Evolutionary conservation across 129 eudicot species (phyloP).

Genomic region (Chrysanthemum makinoi): DNA sequence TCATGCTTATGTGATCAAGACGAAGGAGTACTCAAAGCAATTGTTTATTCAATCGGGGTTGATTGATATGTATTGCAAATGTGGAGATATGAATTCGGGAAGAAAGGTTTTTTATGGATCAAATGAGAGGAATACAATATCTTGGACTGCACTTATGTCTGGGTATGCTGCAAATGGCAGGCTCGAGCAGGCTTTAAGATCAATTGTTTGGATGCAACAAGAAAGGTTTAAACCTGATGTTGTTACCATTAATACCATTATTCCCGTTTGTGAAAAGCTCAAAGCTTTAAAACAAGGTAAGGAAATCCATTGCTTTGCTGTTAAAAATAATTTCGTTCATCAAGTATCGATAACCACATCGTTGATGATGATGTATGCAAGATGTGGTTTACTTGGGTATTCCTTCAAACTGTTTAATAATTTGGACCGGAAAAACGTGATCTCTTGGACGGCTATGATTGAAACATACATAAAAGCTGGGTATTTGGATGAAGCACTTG

Average conservation of each 20-base stretch:
- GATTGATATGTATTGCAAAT: conserved; percentile 85
- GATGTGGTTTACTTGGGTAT: conserved; percentile 48
- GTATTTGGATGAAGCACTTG: conserved; percentile 51
- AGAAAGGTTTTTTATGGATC: conserved; percentile 73
- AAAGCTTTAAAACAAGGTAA: conserved; percentile 72
- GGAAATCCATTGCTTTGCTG: conserved; percentile 70
- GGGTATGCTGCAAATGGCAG: conserved; percentile 71
- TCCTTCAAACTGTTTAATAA: conserved; percentile 45
- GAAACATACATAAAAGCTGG: conserved; percentile 48
- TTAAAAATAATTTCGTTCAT: conserved; percentile 49
- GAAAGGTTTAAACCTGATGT: conserved; percentile 82
- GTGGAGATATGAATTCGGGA: conserved; percentile 77
- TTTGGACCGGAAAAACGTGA: conserved; percentile 63
- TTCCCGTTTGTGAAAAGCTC: conserved; percentile 70
- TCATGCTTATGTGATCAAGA: conserved; percentile 82
- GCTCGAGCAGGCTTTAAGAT: conserved; percentile 68
- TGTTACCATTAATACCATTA: conserved; percentile 71
- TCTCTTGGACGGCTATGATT: conserved; percentile 81
- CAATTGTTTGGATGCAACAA: conserved; percentile 89
- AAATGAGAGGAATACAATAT: conserved; percentile 56
- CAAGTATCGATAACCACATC: conserved; percentile 60
- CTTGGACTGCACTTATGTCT: conserved; percentile 82
- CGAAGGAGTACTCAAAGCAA: conserved; percentile 61
- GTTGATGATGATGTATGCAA: conserved; percentile 87
- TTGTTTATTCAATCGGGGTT: conserved; percentile 66